Percentiles rank a stretch among this genome's conserved stretches.
Conservation (phyloP, 305 asterid species). For the Striga hermonthica region DNA sequence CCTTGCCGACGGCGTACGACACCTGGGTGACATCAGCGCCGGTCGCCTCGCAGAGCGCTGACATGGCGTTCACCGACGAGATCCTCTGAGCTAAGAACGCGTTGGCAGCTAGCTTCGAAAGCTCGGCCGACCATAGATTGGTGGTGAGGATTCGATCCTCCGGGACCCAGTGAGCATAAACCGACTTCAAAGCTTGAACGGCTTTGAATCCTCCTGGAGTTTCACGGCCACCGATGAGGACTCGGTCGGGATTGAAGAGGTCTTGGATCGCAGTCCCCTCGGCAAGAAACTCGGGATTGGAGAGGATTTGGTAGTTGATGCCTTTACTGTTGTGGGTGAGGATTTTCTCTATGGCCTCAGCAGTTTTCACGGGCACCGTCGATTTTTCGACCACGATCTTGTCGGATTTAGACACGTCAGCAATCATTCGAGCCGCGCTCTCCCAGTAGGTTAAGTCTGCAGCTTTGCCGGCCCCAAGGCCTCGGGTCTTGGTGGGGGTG, state of each 20-base stretch:
- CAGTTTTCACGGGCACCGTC: conserved; percentile 80
- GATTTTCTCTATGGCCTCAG: conserved; percentile 82
- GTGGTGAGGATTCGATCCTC: conserved; percentile 66
- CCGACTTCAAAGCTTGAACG: conserved; percentile 55
- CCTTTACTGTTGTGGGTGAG: conserved; percentile 87
- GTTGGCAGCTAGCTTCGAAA: conserved; percentile 76
- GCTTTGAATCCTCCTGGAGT: conserved; percentile 71
- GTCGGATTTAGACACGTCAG: conserved; percentile 72
- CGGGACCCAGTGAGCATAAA: conserved; percentile 74
- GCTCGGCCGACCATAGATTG: conserved; percentile 83
- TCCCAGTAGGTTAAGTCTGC: conserved; percentile 81
- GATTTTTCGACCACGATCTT: conserved; percentile 81
- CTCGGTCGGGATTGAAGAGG: conserved; percentile 71
- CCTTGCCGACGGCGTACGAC: conserved; percentile 66
- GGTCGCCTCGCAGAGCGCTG: conserved; percentile 79
- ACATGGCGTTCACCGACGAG: conserved; percentile 81
- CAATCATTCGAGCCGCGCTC: conserved; percentile 85
- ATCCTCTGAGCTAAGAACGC: conserved; percentile 84
- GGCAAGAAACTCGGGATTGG: conserved; percentile 79
- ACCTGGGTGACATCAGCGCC: conserved; percentile 75
- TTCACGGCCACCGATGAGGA: conserved; percentile 79
- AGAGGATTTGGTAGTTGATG: conserved; percentile 68
- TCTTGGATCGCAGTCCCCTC: conserved; percentile 77
- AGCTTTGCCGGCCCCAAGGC: conserved; percentile 83
- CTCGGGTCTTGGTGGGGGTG: conserved; percentile 78